phyloP scores from a whole-genome alignment of 202 grass and related monocot genomes.

The Setaria viridis region DNA sequence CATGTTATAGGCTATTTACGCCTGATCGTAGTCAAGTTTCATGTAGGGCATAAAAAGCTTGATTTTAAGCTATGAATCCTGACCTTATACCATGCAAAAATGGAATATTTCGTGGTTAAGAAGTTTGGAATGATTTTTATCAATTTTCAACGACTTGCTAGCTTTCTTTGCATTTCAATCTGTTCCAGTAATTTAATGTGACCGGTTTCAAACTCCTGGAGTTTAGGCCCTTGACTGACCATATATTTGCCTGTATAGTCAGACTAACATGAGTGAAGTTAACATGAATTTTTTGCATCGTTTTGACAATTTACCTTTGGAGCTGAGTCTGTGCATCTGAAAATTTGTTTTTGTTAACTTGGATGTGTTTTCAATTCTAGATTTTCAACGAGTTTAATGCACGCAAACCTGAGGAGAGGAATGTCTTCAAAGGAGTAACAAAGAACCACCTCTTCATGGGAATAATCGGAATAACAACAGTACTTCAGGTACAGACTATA shows the following conservation, averaged over 20 bases:
- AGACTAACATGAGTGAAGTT: background rate
- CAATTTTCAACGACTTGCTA: background rate
- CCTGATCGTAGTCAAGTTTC: background rate
- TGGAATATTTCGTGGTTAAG: background rate
- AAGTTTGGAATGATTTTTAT: background rate
- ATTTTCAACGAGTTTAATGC: constrained; percentile 98
- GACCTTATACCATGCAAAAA: background rate
- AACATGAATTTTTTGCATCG: background rate
- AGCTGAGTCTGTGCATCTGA: background rate
- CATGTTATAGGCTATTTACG: constrained; percentile 11
- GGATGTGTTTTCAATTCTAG: constrained; percentile 47
- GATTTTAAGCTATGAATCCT: background rate
- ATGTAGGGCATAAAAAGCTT: background rate
- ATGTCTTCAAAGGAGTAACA: constrained; percentile 86
- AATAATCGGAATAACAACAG: constrained; percentile 73
- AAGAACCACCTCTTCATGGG: constrained; percentile 83
- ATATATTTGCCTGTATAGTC: background rate
- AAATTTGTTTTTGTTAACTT: constrained; percentile 2
- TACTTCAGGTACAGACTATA: constrained; percentile 67
- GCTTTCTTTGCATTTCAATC: background rate
- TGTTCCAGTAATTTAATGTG: background rate
- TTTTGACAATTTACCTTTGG: background rate
- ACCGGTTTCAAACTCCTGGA: background rate
- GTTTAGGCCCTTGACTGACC: background rate
- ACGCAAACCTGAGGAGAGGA: constrained; percentile 84